Percentiles rank a stretch among this genome's conserved stretches.
Conservation (phyloP, 2,329 filamentous ascomycete species). For the Phaeoacremonium minimum region DNA sequence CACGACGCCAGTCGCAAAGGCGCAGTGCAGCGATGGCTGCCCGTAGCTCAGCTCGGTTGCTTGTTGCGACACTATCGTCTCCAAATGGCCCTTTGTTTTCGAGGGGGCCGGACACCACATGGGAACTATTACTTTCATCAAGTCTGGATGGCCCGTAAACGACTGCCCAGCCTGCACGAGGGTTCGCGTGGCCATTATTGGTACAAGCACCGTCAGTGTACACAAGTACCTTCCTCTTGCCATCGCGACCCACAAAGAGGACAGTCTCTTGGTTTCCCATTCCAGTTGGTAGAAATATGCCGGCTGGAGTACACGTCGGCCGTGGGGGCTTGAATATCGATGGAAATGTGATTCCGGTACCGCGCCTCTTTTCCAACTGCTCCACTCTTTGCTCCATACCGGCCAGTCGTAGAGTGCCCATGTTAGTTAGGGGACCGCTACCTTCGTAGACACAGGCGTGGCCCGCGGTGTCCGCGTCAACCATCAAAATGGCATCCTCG, state of each 20-base stretch:
- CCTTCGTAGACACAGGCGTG: conserved; percentile 4
- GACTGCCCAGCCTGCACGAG: conserved; percentile 36
- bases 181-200: conserved; percentile 12
- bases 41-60: conserved; percentile 51
- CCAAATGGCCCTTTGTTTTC: conserved; percentile 38
- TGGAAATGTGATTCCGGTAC: conserved; percentile 1
- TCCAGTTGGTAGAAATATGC: background rate
- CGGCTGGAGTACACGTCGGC: conserved; percentile 1
- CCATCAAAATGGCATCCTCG: conserved; percentile 10
- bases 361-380: conserved; percentile 1
- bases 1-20: conserved; percentile 35
- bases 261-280: background rate
- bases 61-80: conserved; percentile 31
- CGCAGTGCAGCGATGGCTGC: conserved; percentile 46
- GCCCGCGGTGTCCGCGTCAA: conserved; percentile 7
- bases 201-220: conserved; percentile 5
- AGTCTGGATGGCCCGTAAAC: conserved; percentile 15
- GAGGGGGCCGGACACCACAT: conserved; percentile 24
- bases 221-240: background rate
- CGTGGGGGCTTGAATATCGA: background rate
- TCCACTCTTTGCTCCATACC: background rate
- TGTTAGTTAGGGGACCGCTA: background rate
- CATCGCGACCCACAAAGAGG: background rate
- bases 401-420: background rate
- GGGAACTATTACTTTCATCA: background rate